A percentile compares a stretch with the other conserved stretches of the same genome.
Evolutionary conservation across 148 eudicot genomes (phyloP).

Genomic region (Vaccinium vitisidaea): DNA sequence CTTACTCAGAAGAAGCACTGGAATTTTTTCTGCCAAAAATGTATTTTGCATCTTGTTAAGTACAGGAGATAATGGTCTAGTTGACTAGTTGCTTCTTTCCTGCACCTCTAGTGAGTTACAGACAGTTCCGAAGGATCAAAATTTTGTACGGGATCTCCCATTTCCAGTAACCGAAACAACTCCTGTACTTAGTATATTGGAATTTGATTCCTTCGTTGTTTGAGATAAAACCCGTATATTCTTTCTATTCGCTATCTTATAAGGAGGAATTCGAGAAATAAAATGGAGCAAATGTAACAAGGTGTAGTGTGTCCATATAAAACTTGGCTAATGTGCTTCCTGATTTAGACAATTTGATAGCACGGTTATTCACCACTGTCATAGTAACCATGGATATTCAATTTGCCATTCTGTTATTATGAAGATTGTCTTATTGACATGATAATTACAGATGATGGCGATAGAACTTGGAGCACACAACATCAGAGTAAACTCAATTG

Average conservation of each 20-base stretch:
- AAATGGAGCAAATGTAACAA: neutral
- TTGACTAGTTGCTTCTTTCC: no score
- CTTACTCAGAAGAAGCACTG: no score
- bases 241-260: neutral
- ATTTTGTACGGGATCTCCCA: no score
- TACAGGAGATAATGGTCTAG: no score
- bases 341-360: neutral
- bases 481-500: conserved; percentile 36
- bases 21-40: no score
- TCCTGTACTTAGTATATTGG: neutral
- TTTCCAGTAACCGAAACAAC: neutral
- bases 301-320: neutral
- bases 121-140: no score
- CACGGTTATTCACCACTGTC: neutral
- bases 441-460: conserved; percentile 30
- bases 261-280: neutral
- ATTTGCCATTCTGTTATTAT: neutral
- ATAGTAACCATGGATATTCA: neutral
- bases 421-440: neutral
- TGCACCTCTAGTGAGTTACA: no score
- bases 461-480: conserved; percentile 29
- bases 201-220: neutral
- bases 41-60: no score
- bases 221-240: neutral
- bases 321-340: neutral